Percentiles rank a stretch among this genome's conserved stretches.
phyloP scores from a whole-genome alignment of 208 protist species.

The Leishmania turanica region DNA sequence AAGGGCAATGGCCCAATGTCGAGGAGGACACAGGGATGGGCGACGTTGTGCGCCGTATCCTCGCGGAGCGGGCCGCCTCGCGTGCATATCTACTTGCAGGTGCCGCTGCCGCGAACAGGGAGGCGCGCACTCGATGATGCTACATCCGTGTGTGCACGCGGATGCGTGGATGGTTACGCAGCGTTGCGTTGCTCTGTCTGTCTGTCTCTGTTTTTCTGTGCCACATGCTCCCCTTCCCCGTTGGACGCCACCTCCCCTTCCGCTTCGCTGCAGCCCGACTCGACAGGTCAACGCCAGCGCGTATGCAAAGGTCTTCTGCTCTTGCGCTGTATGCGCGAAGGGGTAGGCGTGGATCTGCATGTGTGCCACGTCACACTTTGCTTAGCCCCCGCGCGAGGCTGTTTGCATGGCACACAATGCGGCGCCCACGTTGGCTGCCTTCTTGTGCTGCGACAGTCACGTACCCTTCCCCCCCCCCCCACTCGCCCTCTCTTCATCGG shows the following conservation, averaged over 20 bases:
- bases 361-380: background rate
- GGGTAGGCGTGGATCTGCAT: background rate
- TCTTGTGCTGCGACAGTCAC: background rate
- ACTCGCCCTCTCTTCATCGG: background rate
- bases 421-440: too few relatives aligned
- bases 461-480: background rate
- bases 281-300: background rate
- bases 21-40: background rate
- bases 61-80: conserved; percentile 10
- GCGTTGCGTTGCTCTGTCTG: background rate
- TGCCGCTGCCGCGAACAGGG: background rate
- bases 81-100: conserved; percentile 4
- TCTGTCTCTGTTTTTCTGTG: background rate
- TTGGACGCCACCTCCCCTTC: background rate
- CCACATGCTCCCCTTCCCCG: background rate
- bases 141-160: background rate
- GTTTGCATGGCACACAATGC: background rate
- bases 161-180: background rate
- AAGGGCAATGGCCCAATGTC: background rate
- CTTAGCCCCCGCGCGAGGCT: background rate
- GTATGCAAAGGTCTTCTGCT: background rate
- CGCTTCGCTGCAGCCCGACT: background rate
- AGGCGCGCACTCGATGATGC: background rate
- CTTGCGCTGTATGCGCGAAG: background rate
- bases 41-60: background rate